These are phyloP conservation scores for Podosphaera xanthii DNA, from an alignment of 2,329 filamentous ascomycete species.

Conservation along the genomic window DNA sequence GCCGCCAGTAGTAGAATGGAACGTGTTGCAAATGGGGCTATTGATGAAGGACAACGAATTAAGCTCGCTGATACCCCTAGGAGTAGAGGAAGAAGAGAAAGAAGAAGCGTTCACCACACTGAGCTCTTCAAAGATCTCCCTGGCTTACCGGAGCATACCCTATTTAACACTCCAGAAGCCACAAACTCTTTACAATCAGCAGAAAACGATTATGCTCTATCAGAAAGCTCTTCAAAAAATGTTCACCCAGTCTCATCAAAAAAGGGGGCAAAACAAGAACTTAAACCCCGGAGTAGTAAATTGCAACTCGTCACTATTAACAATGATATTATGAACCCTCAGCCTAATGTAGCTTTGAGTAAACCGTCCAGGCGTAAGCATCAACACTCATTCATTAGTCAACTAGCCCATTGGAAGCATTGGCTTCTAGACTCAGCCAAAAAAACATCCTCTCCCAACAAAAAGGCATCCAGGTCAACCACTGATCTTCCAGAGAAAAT, in stretches of 20 bases:
- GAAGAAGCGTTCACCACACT: slow-evolving; percentile 42
- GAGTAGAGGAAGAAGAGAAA: slow-evolving; percentile 53
- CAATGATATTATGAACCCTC: slow-evolving; percentile 33
- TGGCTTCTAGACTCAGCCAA: slow-evolving; percentile 50
- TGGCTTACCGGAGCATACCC: slow-evolving; percentile 39
- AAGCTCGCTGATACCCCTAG: slow-evolving; percentile 31
- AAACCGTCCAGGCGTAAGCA: slow-evolving; percentile 26
- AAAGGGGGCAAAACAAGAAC: slow-evolving; percentile 44
- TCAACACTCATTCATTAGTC: slow-evolving; percentile 40
- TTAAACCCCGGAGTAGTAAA: slow-evolving; percentile 59
- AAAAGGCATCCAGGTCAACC: slow-evolving; percentile 24
- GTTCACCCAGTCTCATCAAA: slow-evolving; percentile 67
- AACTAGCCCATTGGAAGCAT: slow-evolving; percentile 44
- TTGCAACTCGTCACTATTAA: slow-evolving; percentile 59
- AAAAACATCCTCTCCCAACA: slow-evolving; percentile 31
- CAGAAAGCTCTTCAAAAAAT: slow-evolving; percentile 53
- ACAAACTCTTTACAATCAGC: slow-evolving; percentile 41
- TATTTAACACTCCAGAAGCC: slow-evolving; percentile 15
- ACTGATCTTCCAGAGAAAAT: slow-evolving; percentile 32
- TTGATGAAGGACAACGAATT: slow-evolving; percentile 41
- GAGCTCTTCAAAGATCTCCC: slow-evolving; percentile 55
- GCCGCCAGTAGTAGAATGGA: slow-evolving; percentile 73
- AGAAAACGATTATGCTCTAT: slow-evolving; percentile 58
- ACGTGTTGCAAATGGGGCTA: slow-evolving; percentile 52
- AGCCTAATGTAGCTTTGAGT: slow-evolving; percentile 15